These are phyloP conservation scores for Syncephalastrum contaminatum DNA, from an alignment of 371 early-diverging fungal genomes.

Conservation along the genomic window DNA sequence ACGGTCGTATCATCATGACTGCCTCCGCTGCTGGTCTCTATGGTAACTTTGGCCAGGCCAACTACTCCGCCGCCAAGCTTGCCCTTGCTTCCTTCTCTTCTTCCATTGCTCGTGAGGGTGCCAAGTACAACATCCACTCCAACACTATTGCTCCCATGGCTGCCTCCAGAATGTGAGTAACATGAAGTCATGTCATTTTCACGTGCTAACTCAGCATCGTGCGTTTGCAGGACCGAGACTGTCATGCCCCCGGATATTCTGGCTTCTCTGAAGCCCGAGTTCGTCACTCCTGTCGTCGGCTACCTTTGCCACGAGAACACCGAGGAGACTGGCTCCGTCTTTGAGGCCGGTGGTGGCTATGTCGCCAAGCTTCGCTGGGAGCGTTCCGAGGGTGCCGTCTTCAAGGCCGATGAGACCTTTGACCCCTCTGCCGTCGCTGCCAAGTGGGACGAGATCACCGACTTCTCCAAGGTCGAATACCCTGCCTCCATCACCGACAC, in stretches of 20 bases:
- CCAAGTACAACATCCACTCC: conserved; percentile 85
- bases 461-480: conserved; percentile 74
- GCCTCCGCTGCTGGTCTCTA: conserved; percentile 97
- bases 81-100: conserved; percentile 89
- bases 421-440: conserved; percentile 80
- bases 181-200: conserved; percentile 2
- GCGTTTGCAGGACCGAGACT: conserved; percentile 70
- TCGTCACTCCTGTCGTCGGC: conserved; percentile 93
- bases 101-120: conserved; percentile 94
- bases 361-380: conserved; percentile 93
- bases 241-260: conserved; percentile 94
- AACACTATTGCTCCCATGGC: conserved; percentile 98
- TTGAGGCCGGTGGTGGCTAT: conserved; percentile 95
- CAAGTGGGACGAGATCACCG: conserved; percentile 75
- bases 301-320: conserved; percentile 89
- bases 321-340: conserved; percentile 85
- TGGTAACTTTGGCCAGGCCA: conserved; percentile 99
- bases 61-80: conserved; percentile 94
- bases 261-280: conserved; percentile 93
- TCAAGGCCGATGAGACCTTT: conserved; percentile 88
- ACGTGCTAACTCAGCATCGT: neutral
- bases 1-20: conserved; percentile 79
- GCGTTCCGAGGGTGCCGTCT: conserved; percentile 86
- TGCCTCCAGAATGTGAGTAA: conserved; percentile 84
- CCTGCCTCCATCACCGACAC: conserved; percentile 80